Evolutionary conservation across 2,329 filamentous ascomycete genomes (phyloP), one percentile per base, ranked within the genome.

Genomic region (Didymella arachidicola): DNA sequence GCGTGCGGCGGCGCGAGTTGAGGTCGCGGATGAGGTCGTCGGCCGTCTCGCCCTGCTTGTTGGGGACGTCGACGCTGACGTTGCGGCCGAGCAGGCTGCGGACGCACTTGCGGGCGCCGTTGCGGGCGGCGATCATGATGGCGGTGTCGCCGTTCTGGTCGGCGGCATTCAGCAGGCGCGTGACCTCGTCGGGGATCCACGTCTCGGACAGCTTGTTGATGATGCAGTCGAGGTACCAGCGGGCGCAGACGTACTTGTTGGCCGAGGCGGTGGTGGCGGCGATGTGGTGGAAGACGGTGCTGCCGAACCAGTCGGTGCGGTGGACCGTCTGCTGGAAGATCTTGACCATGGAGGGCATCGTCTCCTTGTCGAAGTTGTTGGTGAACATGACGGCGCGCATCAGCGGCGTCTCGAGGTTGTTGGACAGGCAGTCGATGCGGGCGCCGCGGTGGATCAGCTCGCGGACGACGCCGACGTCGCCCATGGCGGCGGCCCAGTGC

Each of bases 401-500:
- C 34, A 99, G 86, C 0, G 95, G 94, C 0, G 95, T 98, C 78
- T 98, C 94, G 36, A 82, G 79, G 53, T 79, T 80, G 61, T 80
- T 84, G 1, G 87, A 87, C 60, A 89, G 84, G 2, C 89, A 87
- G 29, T 87, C 86, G 16, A 92, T 82, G 60, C 87, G 87, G 11
- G 94, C 93, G 41, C 91, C 89, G 60, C 93, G 92, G 39, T 87
- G 85, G 68, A 95, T 89, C 18, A 99, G 82, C 75, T 96, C 90
- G 75, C 89, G 92, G 61, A 97, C 92, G 16, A 98, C 91, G 47
- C 94, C 91, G 29, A 97, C 83, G 67, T 98, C 95, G 58, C 95
- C 95, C 94, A 99, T 99, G 25, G 95, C 92, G 52, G 92, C 93
- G 18, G 93, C 95, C 95, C 95, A 99, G 74, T 99, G 95, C 65